phyloP scores from a whole-genome alignment of 2,329 filamentous ascomycete species.

The Alternaria sp. region DNA sequence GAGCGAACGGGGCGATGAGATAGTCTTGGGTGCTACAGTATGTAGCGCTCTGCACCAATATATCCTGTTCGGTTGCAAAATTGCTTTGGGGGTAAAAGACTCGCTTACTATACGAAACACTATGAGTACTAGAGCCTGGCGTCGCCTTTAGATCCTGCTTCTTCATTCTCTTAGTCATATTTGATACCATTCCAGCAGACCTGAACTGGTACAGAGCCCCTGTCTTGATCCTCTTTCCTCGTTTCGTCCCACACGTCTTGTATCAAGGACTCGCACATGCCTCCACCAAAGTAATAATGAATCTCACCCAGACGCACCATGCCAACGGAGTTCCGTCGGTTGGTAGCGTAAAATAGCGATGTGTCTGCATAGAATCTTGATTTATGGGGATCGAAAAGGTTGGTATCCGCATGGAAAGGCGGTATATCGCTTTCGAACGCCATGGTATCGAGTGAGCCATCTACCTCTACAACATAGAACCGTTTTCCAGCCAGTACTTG shows the following conservation, averaged over 20 bases:
- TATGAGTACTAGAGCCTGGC: neutral
- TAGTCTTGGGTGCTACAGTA: neutral
- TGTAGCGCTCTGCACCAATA: neutral
- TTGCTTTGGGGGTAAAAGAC: too few relatives aligned
- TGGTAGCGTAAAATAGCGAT: neutral
- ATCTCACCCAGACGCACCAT: neutral
- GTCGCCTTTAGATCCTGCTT: neutral
- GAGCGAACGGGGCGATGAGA: neutral
- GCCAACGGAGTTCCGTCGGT: neutral
- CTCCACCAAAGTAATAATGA: neutral
- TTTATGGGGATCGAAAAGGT: too few relatives aligned
- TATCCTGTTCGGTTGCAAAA: too few relatives aligned
- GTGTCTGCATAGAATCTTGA: neutral
- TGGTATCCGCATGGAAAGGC: neutral
- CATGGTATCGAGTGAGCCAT: neutral
- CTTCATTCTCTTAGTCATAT: neutral
- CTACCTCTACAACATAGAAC: neutral
- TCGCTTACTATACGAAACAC: too few relatives aligned
- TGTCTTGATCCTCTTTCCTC: too few relatives aligned
- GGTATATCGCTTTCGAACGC: neutral
- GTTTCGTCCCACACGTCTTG: too few relatives aligned
- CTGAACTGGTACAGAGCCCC: too few relatives aligned
- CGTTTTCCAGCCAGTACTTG: too few relatives aligned
- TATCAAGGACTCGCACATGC: too few relatives aligned
- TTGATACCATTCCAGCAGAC: neutral